A percentile compares a stretch with the other conserved stretches of the same genome.
Conservation (phyloP, 805 yeast genomes). For the Scheffersomyces ergatensis region DNA sequence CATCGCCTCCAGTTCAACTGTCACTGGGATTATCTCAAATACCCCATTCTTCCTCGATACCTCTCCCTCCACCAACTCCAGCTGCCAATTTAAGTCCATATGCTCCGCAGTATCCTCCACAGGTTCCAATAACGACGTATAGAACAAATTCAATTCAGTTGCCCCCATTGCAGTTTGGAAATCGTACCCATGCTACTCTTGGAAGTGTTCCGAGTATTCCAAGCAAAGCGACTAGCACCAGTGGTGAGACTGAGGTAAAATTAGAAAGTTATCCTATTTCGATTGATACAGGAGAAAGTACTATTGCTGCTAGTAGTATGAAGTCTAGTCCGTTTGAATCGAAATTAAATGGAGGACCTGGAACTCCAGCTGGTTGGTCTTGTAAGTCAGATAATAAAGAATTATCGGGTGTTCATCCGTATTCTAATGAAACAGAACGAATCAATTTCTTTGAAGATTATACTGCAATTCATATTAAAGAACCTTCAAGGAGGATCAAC, state of each 20-base stretch:
- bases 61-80: conserved; percentile 1
- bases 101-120: background rate
- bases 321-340: background rate
- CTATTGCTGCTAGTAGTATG: background rate
- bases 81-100: background rate
- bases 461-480: conserved; percentile 28
- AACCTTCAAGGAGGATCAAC: conserved; percentile 24
- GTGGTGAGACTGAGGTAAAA: no score
- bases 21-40: no score
- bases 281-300: background rate
- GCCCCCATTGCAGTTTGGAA: conserved; percentile 7
- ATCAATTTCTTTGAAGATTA: conserved; percentile 37
- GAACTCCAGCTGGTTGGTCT: background rate
- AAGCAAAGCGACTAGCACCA: background rate
- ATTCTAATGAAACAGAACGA: conserved; percentile 20
- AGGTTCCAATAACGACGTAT: background rate
- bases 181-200: background rate
- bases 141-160: conserved; percentile 3
- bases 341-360: background rate
- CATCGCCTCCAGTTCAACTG: background rate
- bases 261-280: background rate
- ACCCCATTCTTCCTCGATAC: background rate
- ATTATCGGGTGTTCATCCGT: conserved; percentile 23
- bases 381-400: background rate
- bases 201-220: no score